A percentile compares a stretch with the other conserved stretches of the same genome.
Conservation (phyloP, 169 alveolate species). For the Plasmodium malariae region DNA sequence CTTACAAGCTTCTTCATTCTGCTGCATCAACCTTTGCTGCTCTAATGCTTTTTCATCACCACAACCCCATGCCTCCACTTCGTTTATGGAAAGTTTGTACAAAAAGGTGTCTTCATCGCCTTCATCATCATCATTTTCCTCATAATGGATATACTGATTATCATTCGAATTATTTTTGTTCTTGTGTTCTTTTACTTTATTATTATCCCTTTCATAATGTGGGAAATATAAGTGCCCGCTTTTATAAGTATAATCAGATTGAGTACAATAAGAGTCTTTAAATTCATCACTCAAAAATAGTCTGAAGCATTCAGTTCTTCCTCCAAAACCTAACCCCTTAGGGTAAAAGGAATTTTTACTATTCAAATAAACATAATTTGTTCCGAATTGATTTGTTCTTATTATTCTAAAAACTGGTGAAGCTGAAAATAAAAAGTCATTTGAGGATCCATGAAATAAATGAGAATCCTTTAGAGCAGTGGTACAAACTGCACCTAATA, state of each 20-base stretch:
- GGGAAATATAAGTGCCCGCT: constrained; percentile 76
- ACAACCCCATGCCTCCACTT: constrained; percentile 78
- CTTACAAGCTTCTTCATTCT: constrained; percentile 60
- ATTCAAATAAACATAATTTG: constrained; percentile 66
- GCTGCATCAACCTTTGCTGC: constrained; percentile 27
- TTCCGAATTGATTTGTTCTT: constrained; percentile 52
- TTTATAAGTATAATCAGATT: constrained; percentile 66
- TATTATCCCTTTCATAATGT: constrained; percentile 19
- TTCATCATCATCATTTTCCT: constrained; percentile 21
- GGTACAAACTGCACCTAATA: constrained; percentile 73
- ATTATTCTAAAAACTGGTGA: constrained; percentile 67
- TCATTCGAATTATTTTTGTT: neutral
- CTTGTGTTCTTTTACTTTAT: neutral
- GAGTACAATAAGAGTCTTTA: constrained; percentile 76
- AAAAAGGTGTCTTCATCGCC: constrained; percentile 22
- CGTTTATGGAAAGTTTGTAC: constrained; percentile 44
- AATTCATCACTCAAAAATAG: constrained; percentile 75
- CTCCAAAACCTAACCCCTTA: constrained; percentile 75
- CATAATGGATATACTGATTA: neutral
- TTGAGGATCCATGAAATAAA: constrained; percentile 58
- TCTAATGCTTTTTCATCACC: constrained; percentile 64
- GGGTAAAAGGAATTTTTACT: constrained; percentile 73
- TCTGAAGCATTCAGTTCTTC: constrained; percentile 75
- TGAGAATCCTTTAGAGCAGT: constrained; percentile 76
- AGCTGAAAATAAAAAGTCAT: constrained; percentile 73